Evolutionary conservation across 2,329 filamentous ascomycete species (phyloP).

Genomic region (Aureobasidium zeae): DNA sequence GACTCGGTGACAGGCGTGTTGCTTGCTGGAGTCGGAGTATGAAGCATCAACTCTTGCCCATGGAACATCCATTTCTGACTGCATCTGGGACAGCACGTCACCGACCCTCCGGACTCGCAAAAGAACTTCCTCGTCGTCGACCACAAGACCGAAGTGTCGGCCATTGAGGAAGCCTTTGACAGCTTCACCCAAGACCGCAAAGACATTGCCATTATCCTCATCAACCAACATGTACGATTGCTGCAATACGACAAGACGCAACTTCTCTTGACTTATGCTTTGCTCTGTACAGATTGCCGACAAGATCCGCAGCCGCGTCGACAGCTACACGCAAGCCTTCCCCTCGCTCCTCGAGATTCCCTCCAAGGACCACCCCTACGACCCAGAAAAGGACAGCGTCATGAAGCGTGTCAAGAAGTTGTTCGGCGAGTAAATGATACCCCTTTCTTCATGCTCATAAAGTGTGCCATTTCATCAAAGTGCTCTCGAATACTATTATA

Average conservation of each 20-base stretch:
- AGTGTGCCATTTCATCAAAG: neutral
- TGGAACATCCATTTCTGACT: neutral
- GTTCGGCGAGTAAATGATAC: constrained; percentile 52
- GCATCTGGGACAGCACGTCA: constrained; percentile 65
- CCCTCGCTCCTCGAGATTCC: constrained; percentile 95
- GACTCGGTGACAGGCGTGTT: constrained; percentile 93
- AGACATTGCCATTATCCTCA: constrained; percentile 91
- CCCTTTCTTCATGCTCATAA: neutral
- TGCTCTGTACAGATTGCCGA: constrained; percentile 92
- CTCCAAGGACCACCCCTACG: constrained; percentile 97
- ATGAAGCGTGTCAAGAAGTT: constrained; percentile 72
- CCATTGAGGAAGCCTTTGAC: constrained; percentile 86
- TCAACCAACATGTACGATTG: constrained; percentile 82
- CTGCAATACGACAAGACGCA: neutral
- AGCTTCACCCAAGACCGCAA: constrained; percentile 82
- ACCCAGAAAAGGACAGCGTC: constrained; percentile 97
- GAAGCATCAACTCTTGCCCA: constrained; percentile 25
- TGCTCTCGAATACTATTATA: neutral
- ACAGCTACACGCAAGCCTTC: constrained; percentile 88
- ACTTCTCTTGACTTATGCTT: neutral
- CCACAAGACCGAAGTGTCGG: constrained; percentile 75
- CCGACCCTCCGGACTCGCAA: constrained; percentile 74
- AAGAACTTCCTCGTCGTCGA: constrained; percentile 99
- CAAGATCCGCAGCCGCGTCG: constrained; percentile 80
- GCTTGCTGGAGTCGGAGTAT: constrained; percentile 87